Evolutionary conservation across 768 basidiomycete species (phyloP).

Genomic region (Boletus coccyginus): DNA sequence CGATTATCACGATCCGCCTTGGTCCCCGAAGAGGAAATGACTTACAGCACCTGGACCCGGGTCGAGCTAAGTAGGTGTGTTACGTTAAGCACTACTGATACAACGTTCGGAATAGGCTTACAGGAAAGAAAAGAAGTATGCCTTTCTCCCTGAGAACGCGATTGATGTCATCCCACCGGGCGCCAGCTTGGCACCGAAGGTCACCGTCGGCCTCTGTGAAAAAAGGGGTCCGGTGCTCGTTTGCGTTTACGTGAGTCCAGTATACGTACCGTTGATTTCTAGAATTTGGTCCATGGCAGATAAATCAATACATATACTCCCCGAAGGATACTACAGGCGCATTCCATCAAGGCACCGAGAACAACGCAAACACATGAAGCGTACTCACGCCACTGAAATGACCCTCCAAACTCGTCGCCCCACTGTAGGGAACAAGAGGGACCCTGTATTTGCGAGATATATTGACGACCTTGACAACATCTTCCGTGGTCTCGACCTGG

Average conservation of each 20-base stretch:
- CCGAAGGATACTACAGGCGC: slow-evolving; percentile 36
- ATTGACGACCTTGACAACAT: slow-evolving; percentile 79
- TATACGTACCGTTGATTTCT: slow-evolving; percentile 47
- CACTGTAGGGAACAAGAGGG: slow-evolving; percentile 79
- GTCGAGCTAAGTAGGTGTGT: slow-evolving; percentile 51
- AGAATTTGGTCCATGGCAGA: slow-evolving; percentile 66
- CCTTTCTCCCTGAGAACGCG: slow-evolving; percentile 59
- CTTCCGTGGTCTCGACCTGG: slow-evolving; percentile 64
- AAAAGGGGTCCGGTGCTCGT: neutral
- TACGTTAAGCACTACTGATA: neutral
- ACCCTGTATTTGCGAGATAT: slow-evolving; percentile 70
- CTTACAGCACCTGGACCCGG: slow-evolving; percentile 70
- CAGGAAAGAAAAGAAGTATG: slow-evolving; percentile 85
- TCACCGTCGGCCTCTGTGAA: slow-evolving; percentile 65
- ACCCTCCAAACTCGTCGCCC: slow-evolving; percentile 85
- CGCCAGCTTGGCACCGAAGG: slow-evolving; percentile 72
- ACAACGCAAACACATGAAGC: neutral
- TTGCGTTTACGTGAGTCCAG: neutral
- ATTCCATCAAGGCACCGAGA: slow-evolving; percentile 1
- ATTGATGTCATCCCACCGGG: slow-evolving; percentile 80
- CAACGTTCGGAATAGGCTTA: slow-evolving; percentile 32
- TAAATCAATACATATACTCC: slow-evolving; percentile 67
- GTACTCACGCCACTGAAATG: slow-evolving; percentile 71
- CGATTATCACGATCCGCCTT: slow-evolving; percentile 8
- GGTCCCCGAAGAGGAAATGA: slow-evolving; percentile 1